Percentiles rank a stretch among this genome's conserved stretches.
These are phyloP conservation scores for Boletus edulis DNA, from an alignment of 768 basidiomycete genomes.

Conservation along the genomic window DNA sequence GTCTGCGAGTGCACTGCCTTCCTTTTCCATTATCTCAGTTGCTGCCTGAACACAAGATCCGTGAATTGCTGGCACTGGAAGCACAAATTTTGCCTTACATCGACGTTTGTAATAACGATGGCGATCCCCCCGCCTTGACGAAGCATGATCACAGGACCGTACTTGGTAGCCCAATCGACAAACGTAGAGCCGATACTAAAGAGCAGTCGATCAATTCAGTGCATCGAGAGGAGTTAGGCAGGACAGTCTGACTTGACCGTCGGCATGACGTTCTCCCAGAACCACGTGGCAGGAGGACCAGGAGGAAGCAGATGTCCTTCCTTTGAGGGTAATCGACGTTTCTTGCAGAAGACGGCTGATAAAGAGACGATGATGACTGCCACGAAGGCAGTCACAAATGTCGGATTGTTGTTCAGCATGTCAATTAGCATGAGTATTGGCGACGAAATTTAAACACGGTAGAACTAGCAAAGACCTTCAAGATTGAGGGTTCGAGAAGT, in stretches of 20 bases:
- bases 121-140: conserved; percentile 39
- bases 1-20: conserved; percentile 50
- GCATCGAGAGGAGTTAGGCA: background rate
- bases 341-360: background rate
- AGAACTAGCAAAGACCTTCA: too few relatives aligned
- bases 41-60: conserved; percentile 37
- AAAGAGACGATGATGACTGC: background rate
- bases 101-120: conserved; percentile 18
- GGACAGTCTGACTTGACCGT: conserved; percentile 4
- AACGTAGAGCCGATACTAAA: conserved; percentile 31
- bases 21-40: conserved; percentile 61
- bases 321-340: background rate
- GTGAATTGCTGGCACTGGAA: background rate
- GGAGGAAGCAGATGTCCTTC: conserved; percentile 14
- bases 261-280: conserved; percentile 8
- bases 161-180: conserved; percentile 51
- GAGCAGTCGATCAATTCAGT: background rate
- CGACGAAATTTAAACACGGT: too few relatives aligned
- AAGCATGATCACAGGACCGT: conserved; percentile 58
- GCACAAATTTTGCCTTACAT: conserved; percentile 6
- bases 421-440: too few relatives aligned
- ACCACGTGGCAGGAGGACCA: conserved; percentile 10
- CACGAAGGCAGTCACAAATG: background rate
- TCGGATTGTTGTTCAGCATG: background rate
- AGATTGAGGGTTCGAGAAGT: too few relatives aligned